Conservation (phyloP, 441 rosid genomes). For the Eugenia klotzschiana region DNA sequence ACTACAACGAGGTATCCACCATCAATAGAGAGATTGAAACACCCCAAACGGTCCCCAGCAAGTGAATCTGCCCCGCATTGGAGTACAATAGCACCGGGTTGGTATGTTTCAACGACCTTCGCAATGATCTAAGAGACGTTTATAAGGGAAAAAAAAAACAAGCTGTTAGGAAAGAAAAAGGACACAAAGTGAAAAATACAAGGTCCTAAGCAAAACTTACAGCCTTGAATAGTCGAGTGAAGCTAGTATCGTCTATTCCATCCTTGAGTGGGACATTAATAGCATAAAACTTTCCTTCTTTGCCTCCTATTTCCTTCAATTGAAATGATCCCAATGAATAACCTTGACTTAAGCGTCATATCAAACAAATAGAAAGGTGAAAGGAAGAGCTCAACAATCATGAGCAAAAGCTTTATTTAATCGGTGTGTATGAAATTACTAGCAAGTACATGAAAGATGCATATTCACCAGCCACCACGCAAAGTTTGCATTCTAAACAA, state of each 20-base stretch:
- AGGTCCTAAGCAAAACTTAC: conserved; percentile 31
- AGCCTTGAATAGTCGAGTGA: conserved; percentile 82
- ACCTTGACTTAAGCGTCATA: conserved; percentile 1
- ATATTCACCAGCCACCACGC: background rate
- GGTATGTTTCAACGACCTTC: conserved; percentile 88
- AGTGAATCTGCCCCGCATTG: conserved; percentile 99
- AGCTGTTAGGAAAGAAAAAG: background rate
- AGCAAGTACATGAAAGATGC: background rate
- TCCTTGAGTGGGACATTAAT: conserved; percentile 94
- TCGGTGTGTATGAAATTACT: background rate
- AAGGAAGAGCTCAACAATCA: background rate
- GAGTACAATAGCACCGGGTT: conserved; percentile 86
- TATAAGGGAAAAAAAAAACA: background rate
- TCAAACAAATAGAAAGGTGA: background rate
- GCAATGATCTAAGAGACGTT: conserved; percentile 43
- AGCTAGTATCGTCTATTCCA: conserved; percentile 91
- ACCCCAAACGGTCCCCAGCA: conserved; percentile 95
- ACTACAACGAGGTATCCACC: conserved; percentile 59
- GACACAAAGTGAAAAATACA: background rate
- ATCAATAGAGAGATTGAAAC: conserved; percentile 96
- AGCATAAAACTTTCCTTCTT: conserved; percentile 90
- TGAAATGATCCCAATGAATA: conserved; percentile 14
- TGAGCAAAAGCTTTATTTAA: background rate
- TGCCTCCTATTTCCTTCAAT: conserved; percentile 90
- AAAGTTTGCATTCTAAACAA: background rate